Evolutionary conservation across 495 filamentous ascomycete genomes (phyloP), one percentile per base, ranked within the genome.

Genomic region (Xylaria venustula): DNA sequence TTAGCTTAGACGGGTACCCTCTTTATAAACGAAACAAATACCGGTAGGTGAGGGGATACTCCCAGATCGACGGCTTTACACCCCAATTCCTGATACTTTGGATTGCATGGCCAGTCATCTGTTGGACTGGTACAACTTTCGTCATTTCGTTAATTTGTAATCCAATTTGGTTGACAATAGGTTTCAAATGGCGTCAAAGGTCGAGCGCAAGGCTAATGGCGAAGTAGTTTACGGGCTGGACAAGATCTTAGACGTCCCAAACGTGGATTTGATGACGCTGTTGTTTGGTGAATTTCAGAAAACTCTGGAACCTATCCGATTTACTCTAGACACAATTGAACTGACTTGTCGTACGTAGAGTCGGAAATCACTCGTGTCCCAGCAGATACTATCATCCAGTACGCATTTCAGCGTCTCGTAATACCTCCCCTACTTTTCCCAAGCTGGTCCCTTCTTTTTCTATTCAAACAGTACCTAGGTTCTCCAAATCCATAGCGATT

Each of bases 401-500:
- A 61, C 30, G 58, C n/a, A n/a, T 3, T 22, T 2, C 25, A 6
- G 0, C 20, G 8, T 30, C 17, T 26, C 19, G 23, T 17, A 3
- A n/a, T n/a, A n/a, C n/a, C n/a, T n/a, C 46, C 8, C 7, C 23
- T 49, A 2, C 7, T 37, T 12, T 11, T 14, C 3, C 11, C n/a
- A 17, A n/a, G 8, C 2, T 28, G 5, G 2, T 45, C 17, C 2
- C 26, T 17, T 14, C 25, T 26, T 12, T 26, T 37, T 15, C 0
- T 3, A 3, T n/a, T n/a, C n/a, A n/a, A n/a, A n/a, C n/a, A n/a
- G n/a, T n/a, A n/a, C n/a, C n/a, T n/a, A 17, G 23, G 19, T 0
- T 17, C 36, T 19, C 2, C 1, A 34, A 26, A 7, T 20, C 52
- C n/a, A 37, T n/a, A 14, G 68, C 26, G 45, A 73, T 37, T 76